Evolutionary conservation across 495 filamentous ascomycete genomes (phyloP), one percentile per base, ranked within the genome.

Genomic region (Penicillium salamii): DNA sequence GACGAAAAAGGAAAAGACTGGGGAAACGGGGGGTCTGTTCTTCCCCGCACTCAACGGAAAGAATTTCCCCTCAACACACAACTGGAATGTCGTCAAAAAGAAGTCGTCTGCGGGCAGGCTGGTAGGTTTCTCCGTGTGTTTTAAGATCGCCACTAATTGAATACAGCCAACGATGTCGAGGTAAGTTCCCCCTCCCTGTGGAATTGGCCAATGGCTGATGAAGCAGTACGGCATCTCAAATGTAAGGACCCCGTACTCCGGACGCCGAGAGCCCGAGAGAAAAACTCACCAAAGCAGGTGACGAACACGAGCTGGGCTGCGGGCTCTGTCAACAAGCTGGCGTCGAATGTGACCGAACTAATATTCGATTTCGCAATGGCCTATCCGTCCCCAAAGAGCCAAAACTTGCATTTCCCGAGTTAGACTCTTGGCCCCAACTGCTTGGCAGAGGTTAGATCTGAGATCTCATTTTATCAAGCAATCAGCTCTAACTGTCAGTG

Each of bases 151-250:
- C 38, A 20, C 33, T 56, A 47, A 56, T 52, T 40, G 20, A 23
- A 11, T 28, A 8, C 36, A 57, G 57, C 37, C 50, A 47, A 36
- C 43, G 58, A 45, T 61, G 58, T 52, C 57, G 57, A n/a, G 31
- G 58, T 61, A 52, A 49, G 50, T 46, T 5, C 3, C 7, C 15
- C 7, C 6, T 7, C 20, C 14, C 12, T 8, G 15, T 17, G 0
- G 7, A 17, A 31, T 14, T 21, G 41, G 17, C 18, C 6, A 17
- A 44, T 31, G 12, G 6, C 26, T 44, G 11, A 20, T 17, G 5
- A 18, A 32, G 8, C 26, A 64, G 63, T 21, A 18, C 63, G 63
- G 3, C 61, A 67, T 52, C 28, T 64, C 8, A 67, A 54, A 47
- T 67, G 63, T 64, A 49, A 18, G 63, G 3, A 8, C n/a, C n/a